Evolutionary conservation across 176 grass and related monocot genomes (phyloP).

Genomic region (Zoysia japonica): DNA sequence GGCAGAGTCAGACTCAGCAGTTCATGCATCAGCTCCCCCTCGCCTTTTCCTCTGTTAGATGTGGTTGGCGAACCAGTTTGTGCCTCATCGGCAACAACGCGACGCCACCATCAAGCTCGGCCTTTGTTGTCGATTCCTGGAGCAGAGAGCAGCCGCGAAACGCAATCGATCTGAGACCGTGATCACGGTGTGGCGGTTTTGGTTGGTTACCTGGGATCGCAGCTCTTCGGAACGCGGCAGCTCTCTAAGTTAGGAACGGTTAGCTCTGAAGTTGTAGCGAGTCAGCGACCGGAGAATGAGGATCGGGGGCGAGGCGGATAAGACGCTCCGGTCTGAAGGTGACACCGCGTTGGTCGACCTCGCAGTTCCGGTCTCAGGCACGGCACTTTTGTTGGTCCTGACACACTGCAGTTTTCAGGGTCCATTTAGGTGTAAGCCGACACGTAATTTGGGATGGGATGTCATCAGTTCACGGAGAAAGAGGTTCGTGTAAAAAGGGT

Average conservation of each 20-base stretch:
- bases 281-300: slow-evolving; percentile 44
- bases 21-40: not conserved
- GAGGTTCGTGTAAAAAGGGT: too few species aligned
- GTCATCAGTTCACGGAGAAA: too few species aligned
- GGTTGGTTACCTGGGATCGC: not conserved
- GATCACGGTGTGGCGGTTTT: not conserved
- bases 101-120: not conserved
- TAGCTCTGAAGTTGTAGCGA: slow-evolving; percentile 51
- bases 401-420: too few species aligned
- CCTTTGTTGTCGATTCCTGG: too few species aligned
- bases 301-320: not conserved
- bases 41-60: slow-evolving; percentile 30
- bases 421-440: too few species aligned
- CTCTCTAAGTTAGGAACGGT: slow-evolving; percentile 29
- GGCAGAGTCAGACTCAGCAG: slow-evolving; percentile 2
- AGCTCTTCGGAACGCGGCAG: not conserved
- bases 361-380: too few species aligned
- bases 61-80: slow-evolving; percentile 49
- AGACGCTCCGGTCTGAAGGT: not conserved
- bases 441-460: too few species aligned
- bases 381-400: too few species aligned
- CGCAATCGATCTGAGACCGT: not conserved
- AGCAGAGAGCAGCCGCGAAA: not conserved
- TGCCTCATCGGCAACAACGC: not conserved
- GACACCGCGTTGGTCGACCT: not conserved